These are phyloP conservation scores for Spathaspora gorwiae DNA, from an alignment of 805 yeast genomes.

Conservation along the genomic window DNA sequence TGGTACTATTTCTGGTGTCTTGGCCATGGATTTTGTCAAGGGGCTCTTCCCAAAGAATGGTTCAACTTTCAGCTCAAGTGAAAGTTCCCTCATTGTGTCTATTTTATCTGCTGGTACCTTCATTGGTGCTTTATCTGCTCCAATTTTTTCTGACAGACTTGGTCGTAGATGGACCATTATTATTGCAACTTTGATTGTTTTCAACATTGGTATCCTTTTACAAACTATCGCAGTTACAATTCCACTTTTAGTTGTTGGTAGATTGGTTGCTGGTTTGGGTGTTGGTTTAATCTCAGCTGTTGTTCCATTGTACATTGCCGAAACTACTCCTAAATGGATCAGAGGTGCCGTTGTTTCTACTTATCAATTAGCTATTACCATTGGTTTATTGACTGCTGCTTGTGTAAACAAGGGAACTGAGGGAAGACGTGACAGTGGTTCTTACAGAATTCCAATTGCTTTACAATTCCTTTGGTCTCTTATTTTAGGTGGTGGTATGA, in stretches of 20 bases:
- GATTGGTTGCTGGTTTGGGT: conserved; percentile 39
- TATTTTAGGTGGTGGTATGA: conserved; percentile 28
- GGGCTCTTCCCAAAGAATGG: conserved; percentile 16
- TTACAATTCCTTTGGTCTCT: conserved; percentile 36
- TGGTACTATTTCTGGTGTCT: conserved; percentile 38
- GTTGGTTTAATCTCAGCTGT: conserved; percentile 38
- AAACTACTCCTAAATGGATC: conserved; percentile 38
- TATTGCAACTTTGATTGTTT: conserved; percentile 27
- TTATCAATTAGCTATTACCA: conserved; percentile 38
- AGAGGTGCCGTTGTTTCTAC: conserved; percentile 41
- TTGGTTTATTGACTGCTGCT: conserved; percentile 35
- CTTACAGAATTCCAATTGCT: conserved; percentile 41
- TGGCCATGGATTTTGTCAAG: conserved; percentile 36
- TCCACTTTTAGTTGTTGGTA: conserved; percentile 34
- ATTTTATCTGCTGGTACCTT: conserved; percentile 40
- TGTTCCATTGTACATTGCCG: conserved; percentile 38
- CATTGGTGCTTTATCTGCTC: conserved; percentile 36
- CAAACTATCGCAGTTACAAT: conserved; percentile 33
- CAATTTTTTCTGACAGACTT: conserved; percentile 30
- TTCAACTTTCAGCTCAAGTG: conserved; percentile 14
- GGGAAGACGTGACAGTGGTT: conserved; percentile 28
- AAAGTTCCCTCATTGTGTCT: conserved; percentile 21
- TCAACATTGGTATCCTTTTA: conserved; percentile 34
- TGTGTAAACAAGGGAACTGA: conserved; percentile 34
- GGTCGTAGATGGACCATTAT: conserved; percentile 39